These are phyloP conservation scores for Iberis amara DNA, from an alignment of 441 rosid species.

Conservation along the genomic window DNA sequence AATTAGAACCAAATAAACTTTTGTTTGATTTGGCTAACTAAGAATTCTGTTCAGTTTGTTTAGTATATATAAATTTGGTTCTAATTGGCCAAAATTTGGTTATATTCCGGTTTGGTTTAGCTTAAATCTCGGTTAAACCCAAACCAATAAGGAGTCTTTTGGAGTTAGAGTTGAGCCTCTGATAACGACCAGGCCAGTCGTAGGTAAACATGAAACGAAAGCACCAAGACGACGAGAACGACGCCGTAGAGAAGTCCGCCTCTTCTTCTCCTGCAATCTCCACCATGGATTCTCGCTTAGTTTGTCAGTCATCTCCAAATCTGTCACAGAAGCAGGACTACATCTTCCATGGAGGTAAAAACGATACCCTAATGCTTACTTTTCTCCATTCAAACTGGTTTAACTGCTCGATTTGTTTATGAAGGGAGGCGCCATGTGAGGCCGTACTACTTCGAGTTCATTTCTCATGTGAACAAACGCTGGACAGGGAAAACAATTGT, in stretches of 20 bases:
- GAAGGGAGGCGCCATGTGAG: conserved; percentile 78
- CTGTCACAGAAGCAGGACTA: conserved; percentile 62
- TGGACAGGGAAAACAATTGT: conserved; percentile 88
- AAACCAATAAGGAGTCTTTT: too few relatives aligned
- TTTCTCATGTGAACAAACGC: conserved; percentile 79
- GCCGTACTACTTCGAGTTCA: conserved; percentile 87
- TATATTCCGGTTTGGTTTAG: too few relatives aligned
- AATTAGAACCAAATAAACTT: too few relatives aligned
- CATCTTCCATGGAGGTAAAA: conserved; percentile 56
- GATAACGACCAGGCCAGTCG: too few relatives aligned
- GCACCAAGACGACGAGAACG: conserved; percentile 22
- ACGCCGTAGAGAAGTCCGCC: conserved; percentile 17
- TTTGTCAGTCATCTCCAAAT: conserved; percentile 59
- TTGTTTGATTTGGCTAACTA: too few relatives aligned
- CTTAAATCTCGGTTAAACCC: too few relatives aligned
- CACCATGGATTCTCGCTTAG: conserved; percentile 36
- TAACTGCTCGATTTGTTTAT: conserved; percentile 19
- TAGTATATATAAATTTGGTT: too few relatives aligned
- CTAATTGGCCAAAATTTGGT: too few relatives aligned
- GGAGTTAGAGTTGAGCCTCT: too few relatives aligned
- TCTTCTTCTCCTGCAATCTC: conserved; percentile 3
- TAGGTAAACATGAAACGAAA: conserved; percentile 24
- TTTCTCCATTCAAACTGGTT: too few relatives aligned
- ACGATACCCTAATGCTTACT: background rate
- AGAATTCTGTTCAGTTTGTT: too few relatives aligned